Conservation (phyloP, 192 early-diverging fungal species). For the Allomyces macrogynus region DNA sequence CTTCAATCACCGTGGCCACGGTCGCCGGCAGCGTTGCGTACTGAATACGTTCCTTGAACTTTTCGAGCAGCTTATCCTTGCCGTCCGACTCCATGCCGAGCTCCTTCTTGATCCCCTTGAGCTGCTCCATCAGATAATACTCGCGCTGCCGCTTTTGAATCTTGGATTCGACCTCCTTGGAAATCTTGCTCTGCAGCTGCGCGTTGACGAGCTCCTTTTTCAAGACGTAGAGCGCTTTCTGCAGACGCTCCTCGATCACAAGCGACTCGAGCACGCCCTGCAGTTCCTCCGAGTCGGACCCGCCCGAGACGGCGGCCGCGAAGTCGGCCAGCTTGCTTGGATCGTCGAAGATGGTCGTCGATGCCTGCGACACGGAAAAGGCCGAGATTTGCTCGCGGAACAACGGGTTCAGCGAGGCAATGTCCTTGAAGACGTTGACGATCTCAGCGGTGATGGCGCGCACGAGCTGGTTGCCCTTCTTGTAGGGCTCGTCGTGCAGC, state of each 20-base stretch:
- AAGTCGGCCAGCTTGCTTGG: constrained; percentile 91
- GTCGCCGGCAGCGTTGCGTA: constrained; percentile 73
- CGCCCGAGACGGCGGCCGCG: constrained; percentile 83
- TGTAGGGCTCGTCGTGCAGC: constrained; percentile 61
- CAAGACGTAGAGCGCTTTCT: constrained; percentile 76
- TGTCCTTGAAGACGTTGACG: constrained; percentile 89
- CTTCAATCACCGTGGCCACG: constrained; percentile 92
- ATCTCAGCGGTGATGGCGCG: constrained; percentile 88
- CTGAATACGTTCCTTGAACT: constrained; percentile 70
- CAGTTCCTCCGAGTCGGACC: constrained; percentile 64
- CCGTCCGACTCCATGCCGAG: constrained; percentile 92
- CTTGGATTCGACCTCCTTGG: constrained; percentile 92
- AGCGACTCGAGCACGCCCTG: constrained; percentile 80
- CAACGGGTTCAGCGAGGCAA: constrained; percentile 79
- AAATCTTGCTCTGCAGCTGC: constrained; percentile 91
- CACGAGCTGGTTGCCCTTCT: constrained; percentile 61
- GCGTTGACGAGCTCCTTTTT: constrained; percentile 98
- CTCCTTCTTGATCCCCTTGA: constrained; percentile 98
- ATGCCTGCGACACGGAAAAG: constrained; percentile 86
- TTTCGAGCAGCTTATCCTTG: constrained; percentile 90
- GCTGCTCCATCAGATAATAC: constrained; percentile 98
- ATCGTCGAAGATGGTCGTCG: constrained; percentile 86
- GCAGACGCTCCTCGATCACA: constrained; percentile 71
- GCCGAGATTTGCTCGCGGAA: constrained; percentile 97
- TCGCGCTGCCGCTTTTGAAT: constrained; percentile 94